Percentiles rank a stretch among this genome's conserved stretches.
phyloP scores from a whole-genome alignment of 345 rosid genomes.

The Sonneratia alba region DNA sequence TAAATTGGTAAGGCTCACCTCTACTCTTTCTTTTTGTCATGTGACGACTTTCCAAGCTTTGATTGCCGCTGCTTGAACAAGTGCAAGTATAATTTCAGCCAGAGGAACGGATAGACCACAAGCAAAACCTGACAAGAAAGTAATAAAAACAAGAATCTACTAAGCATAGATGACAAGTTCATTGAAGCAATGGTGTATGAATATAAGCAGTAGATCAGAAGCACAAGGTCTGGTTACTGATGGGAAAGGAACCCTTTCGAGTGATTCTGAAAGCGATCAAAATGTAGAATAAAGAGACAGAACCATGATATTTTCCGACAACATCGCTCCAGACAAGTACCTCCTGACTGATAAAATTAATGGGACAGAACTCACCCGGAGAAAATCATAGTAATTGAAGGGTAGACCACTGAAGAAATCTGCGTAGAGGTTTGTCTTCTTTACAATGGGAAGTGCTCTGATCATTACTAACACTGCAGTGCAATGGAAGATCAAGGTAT shows the following conservation, averaged over 20 bases:
- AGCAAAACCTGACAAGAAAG: conserved; percentile 38
- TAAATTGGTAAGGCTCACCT: conserved; percentile 9
- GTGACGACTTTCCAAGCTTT: conserved; percentile 42
- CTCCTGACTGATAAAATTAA: not conserved
- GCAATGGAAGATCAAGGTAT: conserved; percentile 1
- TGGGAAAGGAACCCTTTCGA: no score
- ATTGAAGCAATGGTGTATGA: not conserved
- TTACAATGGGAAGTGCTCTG: conserved; percentile 61
- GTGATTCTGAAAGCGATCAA: no score
- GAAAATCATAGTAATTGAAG: conserved; percentile 45
- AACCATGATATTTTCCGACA: no score
- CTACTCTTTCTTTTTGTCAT: conserved; percentile 42
- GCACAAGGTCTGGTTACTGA: no score
- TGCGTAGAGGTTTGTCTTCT: conserved; percentile 46
- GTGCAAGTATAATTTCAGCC: conserved; percentile 67
- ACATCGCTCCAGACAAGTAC: no score
- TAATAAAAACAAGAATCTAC: conserved; percentile 6
- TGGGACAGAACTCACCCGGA: conserved; percentile 34
- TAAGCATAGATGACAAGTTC: not conserved
- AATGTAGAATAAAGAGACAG: no score
- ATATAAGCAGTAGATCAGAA: no score
- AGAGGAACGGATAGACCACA: conserved; percentile 58
- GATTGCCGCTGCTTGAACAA: conserved; percentile 60
- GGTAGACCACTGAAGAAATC: conserved; percentile 44
- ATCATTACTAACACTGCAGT: conserved; percentile 65